Evolutionary conservation across 106 monocot species (phyloP).

Genomic region (Gastrodia elata): DNA sequence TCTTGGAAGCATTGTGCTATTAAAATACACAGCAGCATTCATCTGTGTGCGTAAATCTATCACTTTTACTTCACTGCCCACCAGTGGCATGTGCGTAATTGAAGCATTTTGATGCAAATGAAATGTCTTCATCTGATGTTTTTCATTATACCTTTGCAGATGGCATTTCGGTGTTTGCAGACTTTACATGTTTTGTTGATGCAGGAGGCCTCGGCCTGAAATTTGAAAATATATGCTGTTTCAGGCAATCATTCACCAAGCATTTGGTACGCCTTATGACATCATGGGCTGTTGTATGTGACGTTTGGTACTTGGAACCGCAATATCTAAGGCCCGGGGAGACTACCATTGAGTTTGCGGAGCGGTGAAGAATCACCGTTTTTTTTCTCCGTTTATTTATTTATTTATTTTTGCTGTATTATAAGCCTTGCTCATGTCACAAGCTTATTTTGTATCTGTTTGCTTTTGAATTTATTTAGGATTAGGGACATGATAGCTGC

Average conservation of each 20-base stretch:
- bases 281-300: slow-evolving; percentile 99
- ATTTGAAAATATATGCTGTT: too few species aligned
- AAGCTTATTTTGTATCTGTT: background rate
- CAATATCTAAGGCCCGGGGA: slow-evolving; percentile 76
- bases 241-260: slow-evolving; percentile 97
- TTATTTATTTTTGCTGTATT: too few species aligned
- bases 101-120: background rate
- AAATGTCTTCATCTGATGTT: background rate
- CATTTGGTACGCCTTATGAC: slow-evolving; percentile 90
- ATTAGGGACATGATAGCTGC: slow-evolving; percentile 80
- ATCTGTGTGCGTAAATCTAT: background rate
- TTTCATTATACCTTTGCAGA: too few species aligned
- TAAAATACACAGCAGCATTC: background rate
- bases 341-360: slow-evolving; percentile 93
- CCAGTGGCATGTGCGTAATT: background rate
- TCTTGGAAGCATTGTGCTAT: background rate
- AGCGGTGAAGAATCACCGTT: slow-evolving; percentile 78
- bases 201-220: too few species aligned
- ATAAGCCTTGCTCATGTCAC: too few species aligned
- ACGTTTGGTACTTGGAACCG: slow-evolving; percentile 98
- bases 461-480: slow-evolving; percentile 23
- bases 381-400: too few species aligned
- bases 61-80: background rate
- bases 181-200: too few species aligned
- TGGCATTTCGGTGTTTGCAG: too few species aligned